Base-by-base conservation (phyloP, 2,329 filamentous ascomycete species). In the Cladophialophora psammophila region DNA sequence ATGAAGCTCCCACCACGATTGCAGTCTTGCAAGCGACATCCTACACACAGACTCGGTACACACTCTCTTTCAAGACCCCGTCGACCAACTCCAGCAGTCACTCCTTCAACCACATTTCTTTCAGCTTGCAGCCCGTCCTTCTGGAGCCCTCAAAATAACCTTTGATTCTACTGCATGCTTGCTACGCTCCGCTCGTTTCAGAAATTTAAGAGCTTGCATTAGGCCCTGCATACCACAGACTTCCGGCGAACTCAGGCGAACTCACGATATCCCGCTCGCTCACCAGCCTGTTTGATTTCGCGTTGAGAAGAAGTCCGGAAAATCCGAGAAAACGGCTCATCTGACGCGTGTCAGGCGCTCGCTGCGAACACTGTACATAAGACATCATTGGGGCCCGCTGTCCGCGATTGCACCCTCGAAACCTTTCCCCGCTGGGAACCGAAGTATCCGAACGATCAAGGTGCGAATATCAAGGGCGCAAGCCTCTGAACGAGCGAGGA, bases 191-290 rank as follows among this genome's bases (percentile, higher is more conserved):
- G 59, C 59, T 38, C 48, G 59, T 61, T 61, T 61, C 59, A 61
- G 59, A 61, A 50, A 15, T 52, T 32, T 15, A 61, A 61, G 59
- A 52, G 59, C 36, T 61, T 61, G 59, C 59, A 61, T 61, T 61
- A 61, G 59, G 32, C 42, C 45, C 48, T 53, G 45, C 59, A 34
- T 31, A 36, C n/a, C 3, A 31, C 45, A 53, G 20, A 35, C 40
- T 60, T 15, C 58, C n/a, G 58, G 35, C 40, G 45, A 60, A 52
- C 58, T 60, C 42, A 38, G 13, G 35, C 9, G 35, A 31, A n/a
- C n/a, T 18, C 45, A 45, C 56, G 18, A 42, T 40, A 35, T 32
- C 9, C 38, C 38, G 20, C 32, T 34, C 57, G 57, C 40, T 13
- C 53, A 56, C 32, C 31, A 56, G 53, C 20, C 26, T 10, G 5